Base-by-base conservation (phyloP, 2,329 filamentous ascomycete species). In the Chaetomium sp. region DNA sequence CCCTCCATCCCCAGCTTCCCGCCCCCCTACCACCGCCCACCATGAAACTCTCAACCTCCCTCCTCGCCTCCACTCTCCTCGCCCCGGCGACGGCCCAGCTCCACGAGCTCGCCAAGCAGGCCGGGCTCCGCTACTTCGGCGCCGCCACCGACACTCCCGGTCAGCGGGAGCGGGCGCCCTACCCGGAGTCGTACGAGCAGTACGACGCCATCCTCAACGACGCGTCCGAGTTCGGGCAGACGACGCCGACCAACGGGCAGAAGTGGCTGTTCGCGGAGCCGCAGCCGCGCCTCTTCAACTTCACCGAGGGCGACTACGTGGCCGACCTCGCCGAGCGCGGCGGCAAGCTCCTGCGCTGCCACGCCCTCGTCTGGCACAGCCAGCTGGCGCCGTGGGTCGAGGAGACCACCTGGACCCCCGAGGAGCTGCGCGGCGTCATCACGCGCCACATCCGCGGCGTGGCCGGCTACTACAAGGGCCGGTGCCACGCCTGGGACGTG, bases 201-300 rank as follows among this genome's bases (percentile, higher is more conserved):
- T 89, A 89, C 72, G 76, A 83, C 47, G 74, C 76, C 8, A 83
- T 87, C 67, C 75, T 88, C 50, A 80, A 78, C 63, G 78, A 86
- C 72, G 78, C 72, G 13, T 75, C 78, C 38, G 84, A 88, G 69
- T 90, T 89, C 70, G 86, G 85, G 33, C 83, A 87, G 71, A 81
- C 86, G 21, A 88, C 86, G 0, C 84, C 86, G 0, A 83, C 82
- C 58, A 89, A 89, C 71, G 81, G 82, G 10, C 83, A 86, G 68
- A 80, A 84, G 72, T 90, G 85, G 85, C 80, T 86, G 59, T 81
- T 83, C 71, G 85, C 79, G 54, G 87, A 90, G 75, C 86, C 86
- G 2, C 71, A 80, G 55, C 83, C 80, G 35, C 81, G 80, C 58
- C 77, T 81, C 61, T 90, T 89, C 80, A 85, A 85, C 75, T 90